Evolutionary conservation across 2,329 filamentous ascomycete species (phyloP).

Genomic region (Pseudogymnoascus sp.): DNA sequence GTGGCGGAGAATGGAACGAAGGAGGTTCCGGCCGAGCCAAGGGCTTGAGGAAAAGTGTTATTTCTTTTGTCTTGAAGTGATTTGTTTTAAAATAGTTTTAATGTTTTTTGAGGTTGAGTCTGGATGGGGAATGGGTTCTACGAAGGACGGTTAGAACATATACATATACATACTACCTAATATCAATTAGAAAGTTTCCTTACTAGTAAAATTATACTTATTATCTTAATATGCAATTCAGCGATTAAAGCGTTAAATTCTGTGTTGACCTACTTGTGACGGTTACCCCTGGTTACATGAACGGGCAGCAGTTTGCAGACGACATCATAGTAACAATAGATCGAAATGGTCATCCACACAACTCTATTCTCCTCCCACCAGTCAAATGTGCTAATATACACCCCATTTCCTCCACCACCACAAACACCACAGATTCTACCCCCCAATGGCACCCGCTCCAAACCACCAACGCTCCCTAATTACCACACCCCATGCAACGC

Average conservation of each 20-base stretch:
- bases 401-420: neutral
- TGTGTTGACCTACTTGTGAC: neutral
- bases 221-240: no score
- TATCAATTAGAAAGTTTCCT: neutral
- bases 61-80: neutral
- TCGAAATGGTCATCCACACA: neutral
- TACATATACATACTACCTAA: neutral
- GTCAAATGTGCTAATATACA: conserved; percentile 7
- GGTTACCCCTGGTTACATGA: neutral
- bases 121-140: neutral
- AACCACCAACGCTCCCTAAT: neutral
- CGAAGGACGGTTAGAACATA: neutral
- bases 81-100: neutral
- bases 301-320: neutral
- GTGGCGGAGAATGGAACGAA: neutral
- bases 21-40: neutral
- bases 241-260: neutral
- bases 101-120: neutral
- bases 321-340: neutral
- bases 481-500: conserved; percentile 3
- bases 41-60: neutral
- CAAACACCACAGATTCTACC: neutral
- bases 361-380: neutral
- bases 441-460: neutral
- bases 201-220: neutral